Evolutionary conservation across 306 rosid species (phyloP), one percentile per base, ranked within the genome.

Genomic region (Nissolia schottii): DNA sequence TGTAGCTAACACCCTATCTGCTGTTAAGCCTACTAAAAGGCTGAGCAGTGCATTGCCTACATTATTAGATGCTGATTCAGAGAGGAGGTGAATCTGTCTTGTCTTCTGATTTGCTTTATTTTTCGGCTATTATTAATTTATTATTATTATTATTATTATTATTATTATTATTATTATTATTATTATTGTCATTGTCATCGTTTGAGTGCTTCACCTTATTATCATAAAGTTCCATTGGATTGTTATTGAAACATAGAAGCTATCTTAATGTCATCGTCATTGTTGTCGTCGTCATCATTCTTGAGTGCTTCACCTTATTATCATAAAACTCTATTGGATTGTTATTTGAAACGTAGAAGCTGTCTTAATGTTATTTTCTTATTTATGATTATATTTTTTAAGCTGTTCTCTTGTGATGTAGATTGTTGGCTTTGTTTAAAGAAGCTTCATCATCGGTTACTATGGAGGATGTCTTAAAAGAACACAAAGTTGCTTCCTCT

Each of bases 21-120:
- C 71, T 27, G 59, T 74, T 12, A 80, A 77, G 71, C 70, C 65
- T 61, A 22, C 81, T 23, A 70, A 77, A 41, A 86, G 64, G 54
- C 68, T 48, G 74, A 76, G 79, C 55, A 46, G 77, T 69, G 64
- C 62, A 54, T 60, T 32, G 18, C 75, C 79, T 38, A 66, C 77
- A 45, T 74, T 91, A 45, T 74, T 91, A 78, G 96, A 89, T 82
- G 79, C 82, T 37, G 87, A 92, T 62, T 46, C 93, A 25, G 83
- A 89, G 87, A 84, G 74, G 83, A 89, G 97, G 99, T 89, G 69
- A 77, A 60, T 63, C 8, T 62, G 27, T 62, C 23, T 80, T 64
- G 12, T 69, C 75, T 51, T 46, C 12, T 64, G 66, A 56, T 19
- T 63, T 65, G 43, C 67, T 75, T n/a, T 64, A 60, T 55, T n/a